Conservation (phyloP, 768 basidiomycete genomes). For the Chlorophyllum brunneum region DNA sequence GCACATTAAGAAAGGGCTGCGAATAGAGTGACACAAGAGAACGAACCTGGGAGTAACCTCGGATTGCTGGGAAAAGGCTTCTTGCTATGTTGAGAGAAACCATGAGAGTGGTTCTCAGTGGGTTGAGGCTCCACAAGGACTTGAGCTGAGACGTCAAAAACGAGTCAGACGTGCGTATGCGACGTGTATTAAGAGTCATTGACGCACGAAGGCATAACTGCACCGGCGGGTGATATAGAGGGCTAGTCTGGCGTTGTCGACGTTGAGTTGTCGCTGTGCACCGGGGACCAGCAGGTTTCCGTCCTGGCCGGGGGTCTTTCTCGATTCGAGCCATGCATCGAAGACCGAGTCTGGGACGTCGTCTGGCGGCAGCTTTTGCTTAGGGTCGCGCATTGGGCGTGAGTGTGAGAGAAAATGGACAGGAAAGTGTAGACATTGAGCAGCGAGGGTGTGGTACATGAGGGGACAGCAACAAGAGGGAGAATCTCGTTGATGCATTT, state of each 20-base stretch:
- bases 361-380: slow-evolving; percentile 16
- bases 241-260: slow-evolving; percentile 55
- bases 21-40: slow-evolving; percentile 11
- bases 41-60: slow-evolving; percentile 75
- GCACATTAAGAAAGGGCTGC: slow-evolving; percentile 18
- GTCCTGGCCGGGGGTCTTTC: slow-evolving; percentile 43
- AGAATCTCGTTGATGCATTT: slow-evolving; percentile 24
- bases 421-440: slow-evolving; percentile 33
- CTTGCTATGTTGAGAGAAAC: slow-evolving; percentile 65
- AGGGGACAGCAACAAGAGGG: slow-evolving; percentile 29
- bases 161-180: slow-evolving; percentile 10
- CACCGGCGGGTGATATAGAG: slow-evolving; percentile 48
- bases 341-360: slow-evolving; percentile 31
- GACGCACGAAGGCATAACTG: slow-evolving; percentile 49
- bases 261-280: slow-evolving; percentile 59
- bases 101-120: slow-evolving; percentile 67
- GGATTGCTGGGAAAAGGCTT: slow-evolving; percentile 76
- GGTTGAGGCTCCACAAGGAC: slow-evolving; percentile 52
- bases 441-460: slow-evolving; percentile 35
- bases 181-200: slow-evolving; percentile 10
- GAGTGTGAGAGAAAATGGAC: slow-evolving; percentile 30
- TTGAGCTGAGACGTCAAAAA: slow-evolving; percentile 28
- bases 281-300: slow-evolving; percentile 57
- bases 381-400: slow-evolving; percentile 22
- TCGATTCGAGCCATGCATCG: slow-evolving; percentile 59